These are phyloP conservation scores for Phytophthora palmivora DNA, from an alignment of 352 stramenopile species.

Conservation along the genomic window DNA sequence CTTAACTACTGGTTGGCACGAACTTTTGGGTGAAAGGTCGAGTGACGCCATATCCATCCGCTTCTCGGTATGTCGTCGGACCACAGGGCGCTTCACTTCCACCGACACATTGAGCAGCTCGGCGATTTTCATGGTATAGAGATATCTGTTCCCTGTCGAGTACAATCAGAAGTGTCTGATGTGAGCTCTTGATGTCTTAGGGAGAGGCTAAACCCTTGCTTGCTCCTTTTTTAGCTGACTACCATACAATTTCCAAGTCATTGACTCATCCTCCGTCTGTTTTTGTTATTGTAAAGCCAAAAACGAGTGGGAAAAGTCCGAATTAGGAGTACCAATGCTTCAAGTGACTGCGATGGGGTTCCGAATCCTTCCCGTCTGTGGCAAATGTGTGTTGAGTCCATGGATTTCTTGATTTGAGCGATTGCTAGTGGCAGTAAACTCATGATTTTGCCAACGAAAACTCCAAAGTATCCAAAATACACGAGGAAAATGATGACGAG, in stretches of 20 bases:
- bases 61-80: constrained; percentile 17
- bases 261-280: not conserved
- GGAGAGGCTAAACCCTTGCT: constrained; percentile 10
- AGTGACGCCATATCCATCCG: constrained; percentile 69
- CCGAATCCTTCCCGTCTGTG: constrained; percentile 20
- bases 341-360: constrained; percentile 15
- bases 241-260: constrained; percentile 26
- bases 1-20: not conserved
- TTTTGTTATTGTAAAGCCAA: not conserved
- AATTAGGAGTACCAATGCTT: constrained; percentile 14
- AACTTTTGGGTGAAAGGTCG: constrained; percentile 52
- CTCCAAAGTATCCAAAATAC: constrained; percentile 1
- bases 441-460: not conserved
- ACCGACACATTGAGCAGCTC: constrained; percentile 37
- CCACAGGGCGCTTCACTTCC: not conserved
- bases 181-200: constrained; percentile 47
- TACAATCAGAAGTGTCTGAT: constrained; percentile 35
- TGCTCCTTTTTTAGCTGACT: constrained; percentile 19
- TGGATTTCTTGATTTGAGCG: not conserved
- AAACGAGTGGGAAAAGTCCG: constrained; percentile 5
- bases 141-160: not conserved
- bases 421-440: constrained; percentile 16
- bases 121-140: constrained; percentile 42
- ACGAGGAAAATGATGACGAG: constrained; percentile 24
- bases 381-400: constrained; percentile 13